Evolutionary conservation across 495 filamentous ascomycete genomes (phyloP).

Genomic region (Talaromyces wortmannii): DNA sequence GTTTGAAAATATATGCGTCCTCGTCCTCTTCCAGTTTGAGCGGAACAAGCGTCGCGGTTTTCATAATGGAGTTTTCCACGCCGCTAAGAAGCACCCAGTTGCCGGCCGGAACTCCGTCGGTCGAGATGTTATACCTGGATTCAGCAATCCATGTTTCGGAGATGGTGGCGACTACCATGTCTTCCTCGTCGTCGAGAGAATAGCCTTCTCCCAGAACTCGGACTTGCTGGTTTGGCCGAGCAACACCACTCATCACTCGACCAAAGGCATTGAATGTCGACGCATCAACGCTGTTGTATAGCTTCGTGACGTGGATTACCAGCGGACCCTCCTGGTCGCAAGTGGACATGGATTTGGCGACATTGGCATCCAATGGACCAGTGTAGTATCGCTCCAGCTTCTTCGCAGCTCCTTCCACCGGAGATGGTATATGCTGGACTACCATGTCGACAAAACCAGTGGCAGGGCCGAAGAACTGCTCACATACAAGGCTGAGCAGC

Average conservation of each 20-base stretch:
- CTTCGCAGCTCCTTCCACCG: constrained; percentile 66
- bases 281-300: constrained; percentile 85
- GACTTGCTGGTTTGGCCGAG: constrained; percentile 71
- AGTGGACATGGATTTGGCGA: constrained; percentile 68
- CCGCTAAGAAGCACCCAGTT: constrained; percentile 88
- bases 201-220: constrained; percentile 94
- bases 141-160: constrained; percentile 89
- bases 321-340: constrained; percentile 90
- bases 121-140: constrained; percentile 85
- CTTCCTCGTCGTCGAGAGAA: constrained; percentile 95
- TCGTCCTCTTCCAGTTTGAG: constrained; percentile 74
- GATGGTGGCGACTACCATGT: constrained; percentile 89
- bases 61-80: constrained; percentile 97
- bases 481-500: constrained; percentile 82
- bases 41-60: constrained; percentile 91
- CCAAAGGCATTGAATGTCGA: constrained; percentile 84
- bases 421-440: constrained; percentile 83
- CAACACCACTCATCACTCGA: constrained; percentile 89
- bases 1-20: constrained; percentile 90
- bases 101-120: constrained; percentile 89
- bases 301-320: constrained; percentile 84
- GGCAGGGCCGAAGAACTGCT: constrained; percentile 88
- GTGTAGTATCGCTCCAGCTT: constrained; percentile 86
- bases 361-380: constrained; percentile 83
- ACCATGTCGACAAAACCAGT: constrained; percentile 95